Base-by-base conservation (phyloP, 306 rosid genomes). In the Calophaca sinica region DNA sequence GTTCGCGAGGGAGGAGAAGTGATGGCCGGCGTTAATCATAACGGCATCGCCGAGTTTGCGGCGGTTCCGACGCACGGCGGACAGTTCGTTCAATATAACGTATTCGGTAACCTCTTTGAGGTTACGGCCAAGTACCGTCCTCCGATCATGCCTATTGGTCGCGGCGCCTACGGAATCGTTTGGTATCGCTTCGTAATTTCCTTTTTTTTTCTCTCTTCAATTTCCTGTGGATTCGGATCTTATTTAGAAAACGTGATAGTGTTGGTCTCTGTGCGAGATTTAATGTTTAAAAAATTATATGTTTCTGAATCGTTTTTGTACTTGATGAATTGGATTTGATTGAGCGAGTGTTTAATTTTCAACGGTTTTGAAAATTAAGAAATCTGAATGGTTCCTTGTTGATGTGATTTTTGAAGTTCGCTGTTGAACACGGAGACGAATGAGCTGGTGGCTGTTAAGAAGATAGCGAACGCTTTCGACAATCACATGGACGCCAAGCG, bases 401-500 rank as follows among this genome's bases (percentile, higher is more conserved):
- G 39, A 45, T 80, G 45, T 77, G 68, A 35, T 50, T 79, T 76
- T 9, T 85, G 86, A 79, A 94, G 98, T 70, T 94, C 98, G 79
- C 69, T 94, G 81, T 44, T 91, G 91, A 88, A 94, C 78, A 79
- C 93, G 73, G 98, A 89, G 87, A 90, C 96, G 50, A 94, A 90
- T 38, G 98, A 94, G 84, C 57, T 87, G 89, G 97, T 94, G 63
- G 98, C 98, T 63, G 73, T 94, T 38, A 94, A 94, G 93, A 94
- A 94, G 81, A 94, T 94, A 29, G 96, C 97, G 29, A 94, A 92
- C 85, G 96, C 97, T 44, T 92, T 92, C 29, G 97, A 94, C 60
- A 92, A 86, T 77, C 96, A 87, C 82, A 94, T 90, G 99, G 97
- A 94, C 49, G 99, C 99, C 5, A 92, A 94, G 92, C 96, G 99